These are phyloP conservation scores for Sarocladium oryzae DNA, from an alignment of 2,329 filamentous ascomycete genomes.

Conservation along the genomic window DNA sequence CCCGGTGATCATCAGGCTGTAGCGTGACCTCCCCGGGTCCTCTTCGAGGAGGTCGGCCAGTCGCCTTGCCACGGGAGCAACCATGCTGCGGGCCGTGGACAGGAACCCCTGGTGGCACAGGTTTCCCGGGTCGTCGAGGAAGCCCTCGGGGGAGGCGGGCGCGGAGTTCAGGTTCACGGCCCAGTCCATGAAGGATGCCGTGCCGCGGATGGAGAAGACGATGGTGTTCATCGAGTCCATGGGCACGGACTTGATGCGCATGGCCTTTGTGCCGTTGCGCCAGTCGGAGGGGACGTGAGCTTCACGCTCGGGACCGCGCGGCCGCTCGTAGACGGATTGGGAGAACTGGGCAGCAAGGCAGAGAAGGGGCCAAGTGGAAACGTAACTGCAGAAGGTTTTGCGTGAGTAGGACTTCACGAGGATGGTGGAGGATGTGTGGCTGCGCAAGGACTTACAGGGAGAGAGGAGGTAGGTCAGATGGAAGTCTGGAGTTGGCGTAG, in stretches of 20 bases:
- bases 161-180: conserved; percentile 70
- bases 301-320: conserved; percentile 56
- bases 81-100: conserved; percentile 67
- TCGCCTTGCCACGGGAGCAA: conserved; percentile 63
- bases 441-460: conserved; percentile 49
- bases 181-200: conserved; percentile 79
- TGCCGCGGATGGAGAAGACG: conserved; percentile 78
- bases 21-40: conserved; percentile 57
- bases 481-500: conserved; percentile 72
- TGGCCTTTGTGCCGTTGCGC: conserved; percentile 71
- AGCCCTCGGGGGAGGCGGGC: conserved; percentile 58
- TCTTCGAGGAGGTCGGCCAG: conserved; percentile 65
- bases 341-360: conserved; percentile 76
- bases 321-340: conserved; percentile 63
- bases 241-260: conserved; percentile 75
- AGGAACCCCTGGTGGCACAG: conserved; percentile 78
- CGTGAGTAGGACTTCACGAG: background rate
- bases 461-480: conserved; percentile 59
- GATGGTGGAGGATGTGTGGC: background rate
- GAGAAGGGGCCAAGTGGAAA: conserved; percentile 69
- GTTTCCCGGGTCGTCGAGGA: conserved; percentile 73
- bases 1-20: conserved; percentile 74
- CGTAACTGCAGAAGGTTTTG: conserved; percentile 50
- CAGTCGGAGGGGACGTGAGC: conserved; percentile 67
- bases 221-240: conserved; percentile 73